Base-by-base conservation (phyloP, 768 basidiomycete genomes). In the Termitomyces sp. region DNA sequence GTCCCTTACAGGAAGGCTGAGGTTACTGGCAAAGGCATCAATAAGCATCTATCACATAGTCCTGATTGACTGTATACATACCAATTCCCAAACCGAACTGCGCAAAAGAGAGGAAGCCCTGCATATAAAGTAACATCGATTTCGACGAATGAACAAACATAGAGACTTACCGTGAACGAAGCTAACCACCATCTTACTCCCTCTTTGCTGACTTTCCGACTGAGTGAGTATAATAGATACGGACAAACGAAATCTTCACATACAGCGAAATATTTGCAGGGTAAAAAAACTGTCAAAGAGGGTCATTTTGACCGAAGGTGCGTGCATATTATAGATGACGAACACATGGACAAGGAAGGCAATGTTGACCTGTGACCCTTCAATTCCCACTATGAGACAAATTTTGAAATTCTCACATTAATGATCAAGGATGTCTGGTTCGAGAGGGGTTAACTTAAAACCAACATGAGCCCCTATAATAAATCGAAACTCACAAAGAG, bases 261-360 rank as follows among this genome's bases (percentile, higher is more conserved):
- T 45, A 54, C 52, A 54, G 12, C 43, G 32, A 45, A 44, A 54
- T 12, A 54, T 54, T 54, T 54, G 52, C 16, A 54, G 32, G 1
- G 52, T 45, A n/a, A 54, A 54, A n/a, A 45, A 54, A 5, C 52
- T 54, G 32, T 14, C 17, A 19, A 30, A n/a, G 42, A 2, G 30
- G 9, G 9, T 52, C 23, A 52, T 30, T 11, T 42, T 23, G 11
- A 42, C 19, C 40, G 25, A 34, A 21, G 19, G 30, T 19, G 7
- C 7, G 30, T 19, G 7, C 7, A 16, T 41, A 32, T 21, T 28
- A 19, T 10, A 25, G n/a, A 34, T 32, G 30, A 25, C 52, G 19
- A 37, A 54, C 52, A 45, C 17, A 19, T 54, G 52, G 21, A 45
- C 52, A 19, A 54, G 30, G 12, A 44, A 34, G 9, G 43, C 52